Evolutionary conservation across 2,329 filamentous ascomycete species (phyloP), one percentile per base, ranked within the genome.

Genomic region (Alternaria triticimaculans): DNA sequence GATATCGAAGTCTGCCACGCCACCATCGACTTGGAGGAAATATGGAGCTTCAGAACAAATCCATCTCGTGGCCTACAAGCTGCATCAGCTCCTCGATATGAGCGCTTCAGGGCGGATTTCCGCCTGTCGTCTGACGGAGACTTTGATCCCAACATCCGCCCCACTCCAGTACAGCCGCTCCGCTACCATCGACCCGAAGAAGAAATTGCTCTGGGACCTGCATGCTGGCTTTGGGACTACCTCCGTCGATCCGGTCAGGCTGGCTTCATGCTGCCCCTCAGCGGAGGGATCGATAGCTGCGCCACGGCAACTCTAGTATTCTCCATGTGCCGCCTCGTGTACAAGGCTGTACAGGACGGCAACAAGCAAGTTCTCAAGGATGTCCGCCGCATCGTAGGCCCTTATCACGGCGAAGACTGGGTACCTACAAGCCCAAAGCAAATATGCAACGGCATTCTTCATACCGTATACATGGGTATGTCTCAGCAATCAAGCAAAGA

Each of bases 201-300:
- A 71, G 78, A 80, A 28, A 91, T 92, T 62, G 87, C 87, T 2
- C 78, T 89, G 2, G 87, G 87, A 0, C 86, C 88, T 2, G 90
- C 88, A 5, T 89, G 87, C 69, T 93, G 87, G 84, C 78, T 92
- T 2, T 92, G 87, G 87, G 87, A 90, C 68, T 90, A 89, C 69
- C 79, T 89, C 0, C 78, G 86, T 6, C 79, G 87, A 23, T 86
- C 80, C 9, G 80, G 80, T 25, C 80, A 82, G 18, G 83, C 85
- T 9, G 88, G 88, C 2, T 90, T 83, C 68, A 81, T 89, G 33
- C 78, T 89, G 0, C 85, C 88, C 0, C 80, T 90, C 1, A 84
- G 82, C 60, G 88, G 88, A 11, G 88, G 88, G 5, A 87, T 90
- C 43, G 88, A 90, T 69, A 84, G n/a, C 78, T 81, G 7, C 82